Base-by-base conservation (phyloP, 73 alveolate genomes). In the Symbiodinium pilosum region DNA sequence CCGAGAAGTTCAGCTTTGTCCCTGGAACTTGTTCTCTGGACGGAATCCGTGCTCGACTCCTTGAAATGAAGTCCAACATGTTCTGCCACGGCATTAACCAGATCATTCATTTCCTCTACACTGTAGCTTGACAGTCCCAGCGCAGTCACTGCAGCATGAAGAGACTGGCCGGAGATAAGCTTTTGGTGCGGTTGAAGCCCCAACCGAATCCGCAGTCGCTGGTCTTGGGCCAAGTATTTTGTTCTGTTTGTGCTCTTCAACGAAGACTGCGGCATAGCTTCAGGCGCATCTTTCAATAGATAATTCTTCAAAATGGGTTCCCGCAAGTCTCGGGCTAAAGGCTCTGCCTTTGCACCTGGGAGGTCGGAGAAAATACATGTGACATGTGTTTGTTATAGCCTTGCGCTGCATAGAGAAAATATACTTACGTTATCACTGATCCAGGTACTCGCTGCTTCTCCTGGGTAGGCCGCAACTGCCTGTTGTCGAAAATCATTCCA, bases 1-100 rank as follows among this genome's bases (percentile, higher is more conserved):
- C 75, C 75, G 26, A 56, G 75, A 56, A 56, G 75, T 4, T 56
- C 75, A 4, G 75, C 75, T 56, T 56, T 5, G 34, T 56, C 75
- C 32, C 75, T 34, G 32, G 75, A 56, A 21, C 9, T 30, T 16
- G 32, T 56, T 56, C 75, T 16, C 75, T 20, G 75, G 75, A 26
- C 75, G 75, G 75, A 56, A 56, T 56, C 75, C 75, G 38, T 56
- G 75, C 75, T 56, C 75, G 32, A 56, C 75, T 56, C 75, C 75
- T 56, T 56, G 75, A 56, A 56, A 56, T 56, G 75, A 56, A 56
- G 75, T 34, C 75, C 75, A 56, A 56, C 75, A 56, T 56, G 75
- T 56, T 30, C 75, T 56, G 75, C 75, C 75, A 56, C 28, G 16
- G 75, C 75, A 56, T 56, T 11, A 56, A 20, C 75, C 75, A 56